Base-by-base conservation (phyloP, 169 alveolate species). In the Cardiosporidium cionae region DNA sequence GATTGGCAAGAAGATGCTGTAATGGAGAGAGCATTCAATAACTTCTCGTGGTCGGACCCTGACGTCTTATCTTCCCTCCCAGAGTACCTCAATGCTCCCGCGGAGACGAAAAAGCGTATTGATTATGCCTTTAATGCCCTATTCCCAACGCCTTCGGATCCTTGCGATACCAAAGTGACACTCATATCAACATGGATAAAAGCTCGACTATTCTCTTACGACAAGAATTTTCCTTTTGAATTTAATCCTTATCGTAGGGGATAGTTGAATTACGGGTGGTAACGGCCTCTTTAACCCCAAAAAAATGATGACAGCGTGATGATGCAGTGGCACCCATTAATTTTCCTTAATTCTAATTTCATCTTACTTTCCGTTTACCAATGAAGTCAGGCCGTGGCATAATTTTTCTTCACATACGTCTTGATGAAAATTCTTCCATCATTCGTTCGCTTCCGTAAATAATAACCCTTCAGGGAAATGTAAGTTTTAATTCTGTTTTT, bases 101-200 rank as follows among this genome's bases (percentile, higher is more conserved):
- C 82, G n/a, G 81, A 64, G 36, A 80, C 72, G 36, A 54, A 78
- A 64, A 70, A 81, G 32, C 81, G 84, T 32, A 81, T 84, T 16
- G 89, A 84, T 44, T 79, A 74, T 63, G 89, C 89, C 2, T 80
- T 54, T 67, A 76, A 80, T 27, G 76, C 86, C 7, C 70, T 84
- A 58, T 64, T 74, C 2, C 89, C 89, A 29, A 70, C 70, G 54
- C 89, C 89, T n/a, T 72, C 72, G 52, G 70, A 75, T 44, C 69
- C 67, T 53, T 79, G 35, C 35, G 89, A 84, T 68, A 71, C 80
- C 0, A 75, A 80, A 70, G 79, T 76, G 67, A 71, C 81, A 58
- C 44, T 84, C 83, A 84, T 84, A 84, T 53, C 78, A 16, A 28
- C 76, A 31, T 84, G 89, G 89, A 69, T 84, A 35, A 84, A 84